phyloP scores from a whole-genome alignment of 306 rosid species.

The Ormosia semicastrata region DNA sequence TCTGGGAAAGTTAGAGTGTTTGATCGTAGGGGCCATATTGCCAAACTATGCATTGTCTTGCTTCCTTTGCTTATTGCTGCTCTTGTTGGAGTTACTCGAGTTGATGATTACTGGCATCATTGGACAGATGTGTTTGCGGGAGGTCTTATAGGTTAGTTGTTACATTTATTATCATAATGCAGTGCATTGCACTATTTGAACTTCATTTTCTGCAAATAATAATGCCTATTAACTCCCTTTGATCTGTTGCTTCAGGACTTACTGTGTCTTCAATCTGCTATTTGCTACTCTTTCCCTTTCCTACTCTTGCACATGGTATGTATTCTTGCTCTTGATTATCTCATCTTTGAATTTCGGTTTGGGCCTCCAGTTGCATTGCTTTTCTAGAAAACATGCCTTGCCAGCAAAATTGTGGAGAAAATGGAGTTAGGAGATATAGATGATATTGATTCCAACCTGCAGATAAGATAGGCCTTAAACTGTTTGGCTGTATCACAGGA shows the following conservation, averaged over 20 bases:
- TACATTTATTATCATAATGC: not conserved
- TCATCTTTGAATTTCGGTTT: not conserved
- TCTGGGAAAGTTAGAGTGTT: conserved; percentile 55
- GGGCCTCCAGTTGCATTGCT: not conserved
- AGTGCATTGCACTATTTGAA: not conserved
- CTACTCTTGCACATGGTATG: conserved; percentile 34
- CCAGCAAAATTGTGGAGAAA: not conserved
- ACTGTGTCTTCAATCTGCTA: conserved; percentile 37
- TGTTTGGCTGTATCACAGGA: not conserved
- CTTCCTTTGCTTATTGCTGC: conserved; percentile 51
- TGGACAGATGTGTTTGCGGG: conserved; percentile 60
- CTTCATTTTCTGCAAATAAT: not conserved
- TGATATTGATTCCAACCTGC: not conserved
- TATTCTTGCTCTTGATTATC: not conserved
- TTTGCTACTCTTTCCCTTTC: conserved; percentile 54
- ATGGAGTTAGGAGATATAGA: not conserved
- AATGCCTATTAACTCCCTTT: not conserved
- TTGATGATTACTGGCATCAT: conserved; percentile 66
- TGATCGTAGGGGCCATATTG: conserved; percentile 51
- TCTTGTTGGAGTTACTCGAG: conserved; percentile 46
- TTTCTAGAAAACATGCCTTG: not conserved
- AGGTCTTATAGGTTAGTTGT: conserved; percentile 40
- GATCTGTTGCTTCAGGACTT: conserved; percentile 39
- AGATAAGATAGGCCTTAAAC: not conserved
- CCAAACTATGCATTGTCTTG: conserved; percentile 42